Evolutionary conservation across 176 grass and related monocot genomes (phyloP).

Genomic region (Hsuehochloa calcarea): DNA sequence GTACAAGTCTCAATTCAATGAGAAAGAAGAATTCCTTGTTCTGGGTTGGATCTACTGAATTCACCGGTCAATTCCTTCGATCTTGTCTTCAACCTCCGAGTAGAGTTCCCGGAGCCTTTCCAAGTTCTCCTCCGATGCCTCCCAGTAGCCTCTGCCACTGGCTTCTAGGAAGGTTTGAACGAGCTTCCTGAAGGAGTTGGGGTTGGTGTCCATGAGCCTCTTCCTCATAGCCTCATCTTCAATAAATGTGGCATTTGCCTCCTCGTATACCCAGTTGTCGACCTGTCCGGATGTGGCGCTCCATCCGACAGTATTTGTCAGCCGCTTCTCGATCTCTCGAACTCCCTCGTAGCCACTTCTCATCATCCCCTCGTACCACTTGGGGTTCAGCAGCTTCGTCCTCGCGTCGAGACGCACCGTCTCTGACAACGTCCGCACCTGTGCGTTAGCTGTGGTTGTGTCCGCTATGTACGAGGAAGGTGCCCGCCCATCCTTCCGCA

Average conservation of each 20-base stretch:
- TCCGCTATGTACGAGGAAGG: conserved; percentile 85
- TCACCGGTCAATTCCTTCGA: conserved; percentile 94
- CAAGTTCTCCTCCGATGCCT: conserved; percentile 94
- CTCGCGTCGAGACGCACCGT: conserved; percentile 87
- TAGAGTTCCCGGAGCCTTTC: conserved; percentile 80
- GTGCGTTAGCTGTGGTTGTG: conserved; percentile 95
- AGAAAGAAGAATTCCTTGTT: conserved; percentile 25
- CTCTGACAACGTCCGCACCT: conserved; percentile 89
- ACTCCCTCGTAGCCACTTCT: conserved; percentile 90
- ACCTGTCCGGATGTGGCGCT: conserved; percentile 96
- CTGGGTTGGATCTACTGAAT: background rate
- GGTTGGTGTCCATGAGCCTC: conserved; percentile 88
- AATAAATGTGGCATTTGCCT: conserved; percentile 88
- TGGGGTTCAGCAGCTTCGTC: conserved; percentile 97
- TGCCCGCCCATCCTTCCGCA: conserved; percentile 83
- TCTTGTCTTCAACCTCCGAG: conserved; percentile 98
- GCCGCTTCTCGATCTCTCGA: conserved; percentile 90
- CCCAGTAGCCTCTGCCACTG: conserved; percentile 95
- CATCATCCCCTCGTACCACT: conserved; percentile 99
- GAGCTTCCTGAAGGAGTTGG: conserved; percentile 94
- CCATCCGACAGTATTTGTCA: conserved; percentile 98
- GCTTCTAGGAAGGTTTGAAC: conserved; percentile 97
- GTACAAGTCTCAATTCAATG: conserved; percentile 32
- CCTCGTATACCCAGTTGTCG: conserved; percentile 99
- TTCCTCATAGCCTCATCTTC: conserved; percentile 90